Evolutionary conservation across 2,329 filamentous ascomycete species (phyloP).

Genomic region (Leptographium lundbergii): DNA sequence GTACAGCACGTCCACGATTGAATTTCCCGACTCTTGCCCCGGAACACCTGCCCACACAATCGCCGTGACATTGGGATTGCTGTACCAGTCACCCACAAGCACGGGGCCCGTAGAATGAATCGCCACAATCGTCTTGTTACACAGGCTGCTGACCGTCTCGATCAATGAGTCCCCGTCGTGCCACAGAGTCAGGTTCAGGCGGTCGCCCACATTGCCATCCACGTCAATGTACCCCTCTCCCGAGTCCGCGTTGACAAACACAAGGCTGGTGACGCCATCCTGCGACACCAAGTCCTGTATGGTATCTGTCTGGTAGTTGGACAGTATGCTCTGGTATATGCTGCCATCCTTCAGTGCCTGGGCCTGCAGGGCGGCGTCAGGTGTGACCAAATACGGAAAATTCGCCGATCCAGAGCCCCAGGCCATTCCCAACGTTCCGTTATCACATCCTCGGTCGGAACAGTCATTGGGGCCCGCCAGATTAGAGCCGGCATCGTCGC

Average conservation of each 20-base stretch:
- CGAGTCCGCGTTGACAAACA: conserved; percentile 79
- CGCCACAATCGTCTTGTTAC: conserved; percentile 83
- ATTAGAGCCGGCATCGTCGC: conserved; percentile 71
- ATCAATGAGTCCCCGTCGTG: conserved; percentile 68
- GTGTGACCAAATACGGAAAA: conserved; percentile 66
- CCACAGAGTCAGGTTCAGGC: conserved; percentile 90
- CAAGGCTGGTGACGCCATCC: conserved; percentile 58
- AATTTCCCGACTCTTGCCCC: conserved; percentile 71
- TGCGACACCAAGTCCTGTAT: conserved; percentile 48
- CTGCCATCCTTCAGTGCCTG: conserved; percentile 47
- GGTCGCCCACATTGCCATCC: conserved; percentile 75
- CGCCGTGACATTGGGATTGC: conserved; percentile 68
- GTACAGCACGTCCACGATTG: conserved; percentile 69
- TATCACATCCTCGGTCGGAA: conserved; percentile 47
- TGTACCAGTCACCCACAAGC: conserved; percentile 60
- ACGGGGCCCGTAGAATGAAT: conserved; percentile 79
- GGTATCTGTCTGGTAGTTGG: conserved; percentile 50
- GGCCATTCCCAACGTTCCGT: conserved; percentile 56
- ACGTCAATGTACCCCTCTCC: conserved; percentile 80
- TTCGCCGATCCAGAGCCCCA: conserved; percentile 68
- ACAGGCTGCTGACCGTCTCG: conserved; percentile 62
- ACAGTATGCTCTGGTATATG: conserved; percentile 52
- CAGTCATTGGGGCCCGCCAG: conserved; percentile 69
- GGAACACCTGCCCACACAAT: conserved; percentile 73
- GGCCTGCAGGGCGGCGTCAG: conserved; percentile 54